phyloP scores from a whole-genome alignment of 2,329 filamentous ascomycete species.

The Aureobasidium melanogenum region DNA sequence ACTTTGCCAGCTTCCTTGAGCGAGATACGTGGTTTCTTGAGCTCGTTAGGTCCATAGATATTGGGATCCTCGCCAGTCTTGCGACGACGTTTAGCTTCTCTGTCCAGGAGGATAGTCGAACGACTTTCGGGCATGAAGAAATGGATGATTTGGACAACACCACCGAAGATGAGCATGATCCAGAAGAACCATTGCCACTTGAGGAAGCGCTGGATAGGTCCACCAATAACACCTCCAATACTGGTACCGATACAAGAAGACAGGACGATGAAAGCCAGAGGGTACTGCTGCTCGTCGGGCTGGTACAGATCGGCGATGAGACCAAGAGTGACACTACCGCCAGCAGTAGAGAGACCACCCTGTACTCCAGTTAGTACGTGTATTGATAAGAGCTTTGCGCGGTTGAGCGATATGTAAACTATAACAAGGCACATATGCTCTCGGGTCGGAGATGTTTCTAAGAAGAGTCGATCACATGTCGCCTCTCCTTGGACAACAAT shows the following conservation, averaged over 20 bases:
- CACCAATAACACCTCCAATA: slow-evolving; percentile 13
- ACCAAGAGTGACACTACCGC: slow-evolving; percentile 55
- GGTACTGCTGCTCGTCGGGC: slow-evolving; percentile 48
- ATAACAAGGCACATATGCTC: not conserved
- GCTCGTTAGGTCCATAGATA: slow-evolving; percentile 65
- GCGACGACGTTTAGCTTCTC: slow-evolving; percentile 68
- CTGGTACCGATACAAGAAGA: slow-evolving; percentile 14
- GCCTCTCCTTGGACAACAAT: not conserved
- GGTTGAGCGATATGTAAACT: not conserved
- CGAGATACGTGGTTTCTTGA: slow-evolving; percentile 34
- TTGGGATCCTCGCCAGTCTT: slow-evolving; percentile 40
- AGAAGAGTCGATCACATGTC: not conserved
- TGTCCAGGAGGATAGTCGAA: slow-evolving; percentile 68
- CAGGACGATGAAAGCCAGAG: slow-evolving; percentile 42
- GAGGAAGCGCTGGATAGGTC: slow-evolving; percentile 27
- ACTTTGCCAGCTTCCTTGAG: slow-evolving; percentile 37
- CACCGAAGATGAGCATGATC: slow-evolving; percentile 76
- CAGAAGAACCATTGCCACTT: slow-evolving; percentile 73
- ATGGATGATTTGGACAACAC: slow-evolving; percentile 51
- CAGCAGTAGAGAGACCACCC: slow-evolving; percentile 42
- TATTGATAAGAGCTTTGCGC: not conserved
- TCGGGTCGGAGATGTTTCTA: not conserved
- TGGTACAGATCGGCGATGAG: slow-evolving; percentile 57
- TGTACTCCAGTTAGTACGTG: slow-evolving; percentile 28
- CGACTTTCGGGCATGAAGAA: slow-evolving; percentile 66